A percentile compares a stretch with the other conserved stretches of the same genome.
These are phyloP conservation scores for Cucurbita moschata DNA, from an alignment of 306 rosid genomes.

Conservation along the genomic window DNA sequence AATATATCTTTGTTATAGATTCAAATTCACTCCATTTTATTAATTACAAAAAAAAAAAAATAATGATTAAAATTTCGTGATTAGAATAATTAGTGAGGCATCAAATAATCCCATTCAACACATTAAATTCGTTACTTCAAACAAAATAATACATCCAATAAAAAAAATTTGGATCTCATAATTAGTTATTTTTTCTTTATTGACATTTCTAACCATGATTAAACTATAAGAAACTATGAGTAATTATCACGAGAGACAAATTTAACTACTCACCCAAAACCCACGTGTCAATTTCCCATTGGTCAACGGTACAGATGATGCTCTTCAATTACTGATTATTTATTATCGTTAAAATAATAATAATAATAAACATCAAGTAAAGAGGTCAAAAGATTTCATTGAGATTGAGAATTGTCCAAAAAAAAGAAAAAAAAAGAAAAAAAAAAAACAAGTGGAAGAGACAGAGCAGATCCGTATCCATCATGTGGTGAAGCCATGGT, in stretches of 20 bases:
- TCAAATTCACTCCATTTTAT: not conserved
- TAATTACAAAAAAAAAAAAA: not conserved
- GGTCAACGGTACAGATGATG: not conserved
- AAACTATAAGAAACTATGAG: not conserved
- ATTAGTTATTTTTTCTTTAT: not conserved
- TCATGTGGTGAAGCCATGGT: slow-evolving; percentile 2
- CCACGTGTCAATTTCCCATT: not conserved
- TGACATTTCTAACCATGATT: not conserved
- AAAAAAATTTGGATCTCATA: not conserved
- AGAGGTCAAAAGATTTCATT: not conserved
- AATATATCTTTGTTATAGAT: not conserved
- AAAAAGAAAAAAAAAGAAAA: not conserved
- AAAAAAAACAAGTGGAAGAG: not conserved
- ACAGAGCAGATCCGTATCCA: not conserved
- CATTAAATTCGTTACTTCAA: not conserved
- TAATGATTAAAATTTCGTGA: not conserved
- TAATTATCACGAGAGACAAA: not conserved
- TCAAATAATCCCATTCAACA: not conserved
- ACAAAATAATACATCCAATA: not conserved
- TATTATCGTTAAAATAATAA: not conserved
- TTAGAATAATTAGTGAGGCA: not conserved
- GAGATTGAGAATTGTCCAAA: not conserved
- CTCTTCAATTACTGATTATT: not conserved
- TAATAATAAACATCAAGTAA: too few species aligned
- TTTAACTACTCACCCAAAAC: not conserved